Conservation (phyloP, 129 eudicot genomes). For the Pulicaria dysenterica region DNA sequence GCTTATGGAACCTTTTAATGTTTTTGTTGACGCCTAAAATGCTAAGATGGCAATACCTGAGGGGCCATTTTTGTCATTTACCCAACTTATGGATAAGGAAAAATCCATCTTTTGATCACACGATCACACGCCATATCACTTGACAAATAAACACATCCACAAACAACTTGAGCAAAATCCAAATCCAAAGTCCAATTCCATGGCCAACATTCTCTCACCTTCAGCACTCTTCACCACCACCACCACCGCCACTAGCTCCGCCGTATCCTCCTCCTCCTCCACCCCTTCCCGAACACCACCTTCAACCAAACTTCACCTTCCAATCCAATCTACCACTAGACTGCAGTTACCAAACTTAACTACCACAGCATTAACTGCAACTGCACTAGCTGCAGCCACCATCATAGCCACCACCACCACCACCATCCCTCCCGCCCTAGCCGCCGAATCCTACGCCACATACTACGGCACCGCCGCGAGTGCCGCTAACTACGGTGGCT, state of each 20-base stretch:
- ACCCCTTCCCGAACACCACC: constrained; percentile 39
- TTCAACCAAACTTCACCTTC: constrained; percentile 41
- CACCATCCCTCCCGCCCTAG: constrained; percentile 46
- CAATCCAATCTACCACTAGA: constrained; percentile 47
- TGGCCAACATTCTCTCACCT: constrained; percentile 89
- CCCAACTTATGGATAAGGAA: constrained; percentile 34
- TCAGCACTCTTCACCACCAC: constrained; percentile 75
- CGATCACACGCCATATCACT: constrained; percentile 19
- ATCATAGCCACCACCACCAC: constrained; percentile 45
- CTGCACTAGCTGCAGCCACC: constrained; percentile 43
- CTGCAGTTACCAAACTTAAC: constrained; percentile 48
- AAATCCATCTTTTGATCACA: constrained; percentile 26
- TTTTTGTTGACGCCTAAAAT: neutral
- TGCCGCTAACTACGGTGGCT: constrained; percentile 96
- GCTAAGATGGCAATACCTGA: constrained; percentile 9
- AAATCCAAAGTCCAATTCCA: constrained; percentile 44
- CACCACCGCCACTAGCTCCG: constrained; percentile 41
- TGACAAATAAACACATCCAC: constrained; percentile 36
- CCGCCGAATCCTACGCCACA: constrained; percentile 45
- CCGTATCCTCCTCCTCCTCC: constrained; percentile 45
- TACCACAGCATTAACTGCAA: constrained; percentile 40
- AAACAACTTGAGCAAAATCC: constrained; percentile 25
- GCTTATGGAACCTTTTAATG: too few relatives aligned
- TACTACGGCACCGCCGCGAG: constrained; percentile 98
- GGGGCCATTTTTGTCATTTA: constrained; percentile 28